Conservation (phyloP, 2,329 filamentous ascomycete species). For the Penicillium carneum region DNA sequence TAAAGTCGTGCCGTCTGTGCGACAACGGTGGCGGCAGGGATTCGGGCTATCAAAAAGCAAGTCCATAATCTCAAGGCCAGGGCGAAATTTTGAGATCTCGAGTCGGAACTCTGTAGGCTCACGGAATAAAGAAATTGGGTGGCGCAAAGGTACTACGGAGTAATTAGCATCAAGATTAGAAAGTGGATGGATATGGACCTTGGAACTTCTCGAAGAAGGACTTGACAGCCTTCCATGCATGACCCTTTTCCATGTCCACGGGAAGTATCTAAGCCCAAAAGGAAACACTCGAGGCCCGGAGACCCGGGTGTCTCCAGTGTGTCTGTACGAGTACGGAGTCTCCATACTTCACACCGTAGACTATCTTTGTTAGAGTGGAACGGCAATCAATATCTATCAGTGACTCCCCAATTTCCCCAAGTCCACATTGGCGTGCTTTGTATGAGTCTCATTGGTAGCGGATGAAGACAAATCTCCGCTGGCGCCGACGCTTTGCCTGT, state of each 20-base stretch:
- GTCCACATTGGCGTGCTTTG: slow-evolving; percentile 17
- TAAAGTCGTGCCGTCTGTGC: slow-evolving; percentile 36
- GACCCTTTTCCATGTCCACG: slow-evolving; percentile 14
- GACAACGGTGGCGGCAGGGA: slow-evolving; percentile 37
- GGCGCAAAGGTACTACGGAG: slow-evolving; percentile 8
- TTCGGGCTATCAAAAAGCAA: slow-evolving; percentile 1
- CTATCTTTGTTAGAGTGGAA: slow-evolving; percentile 11
- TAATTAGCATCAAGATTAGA: slow-evolving; percentile 10
- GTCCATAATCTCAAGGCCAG: slow-evolving; percentile 25
- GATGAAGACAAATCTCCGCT: slow-evolving; percentile 21
- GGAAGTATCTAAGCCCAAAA: slow-evolving; percentile 18
- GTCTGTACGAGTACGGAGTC: neutral
- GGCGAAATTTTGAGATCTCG: slow-evolving; percentile 5
- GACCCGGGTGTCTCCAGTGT: slow-evolving; percentile 1
- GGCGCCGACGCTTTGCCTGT: slow-evolving; percentile 21
- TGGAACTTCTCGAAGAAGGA: slow-evolving; percentile 29
- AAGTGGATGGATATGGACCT: slow-evolving; percentile 18
- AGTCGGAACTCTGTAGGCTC: neutral
- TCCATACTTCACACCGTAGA: neutral
- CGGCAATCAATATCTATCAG: slow-evolving; percentile 20
- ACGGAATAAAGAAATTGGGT: neutral
- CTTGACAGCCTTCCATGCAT: slow-evolving; percentile 41
- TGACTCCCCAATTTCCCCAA: slow-evolving; percentile 25
- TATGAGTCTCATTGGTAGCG: slow-evolving; percentile 27
- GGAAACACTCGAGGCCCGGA: slow-evolving; percentile 19